Evolutionary conservation across 306 rosid species (phyloP), one percentile per base, ranked within the genome.

Genomic region (Lotus japonicus): DNA sequence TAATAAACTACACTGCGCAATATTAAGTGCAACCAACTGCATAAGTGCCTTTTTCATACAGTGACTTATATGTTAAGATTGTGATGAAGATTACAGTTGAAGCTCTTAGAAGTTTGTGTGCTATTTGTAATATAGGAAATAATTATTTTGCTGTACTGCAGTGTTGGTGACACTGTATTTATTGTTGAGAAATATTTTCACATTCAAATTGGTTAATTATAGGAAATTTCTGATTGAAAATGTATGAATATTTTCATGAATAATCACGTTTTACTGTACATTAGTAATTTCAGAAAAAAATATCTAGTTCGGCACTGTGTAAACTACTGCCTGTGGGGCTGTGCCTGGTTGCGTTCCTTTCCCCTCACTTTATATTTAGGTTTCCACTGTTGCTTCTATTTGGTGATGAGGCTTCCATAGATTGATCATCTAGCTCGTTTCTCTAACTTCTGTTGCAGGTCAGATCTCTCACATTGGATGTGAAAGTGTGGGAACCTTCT

Each of bases 401-500:
- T 66, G 60, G 38, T 44, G 11, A 56, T 11, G 48, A 57, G 71
- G 16, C 72, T 43, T 77, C 38, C 42, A 63, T 55, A 19, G 46
- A 38, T 70, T 75, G 66, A 55, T 81, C 62, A 77, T 41, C 15
- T 38, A 44, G 46, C 71, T 72, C 49, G 28, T 49, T 76, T 51
- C 78, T 52, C 36, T 62, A 72, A 17, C 48, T 73, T 71, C 43
- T 70, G 49, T 72, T 76, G 77, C 83, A 95, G 99, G 99, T 91
- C 31, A 89, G 99, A 68, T 95, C 99, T 72, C 95, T 95, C 58
- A 95, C 99, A 17, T 83, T 95, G 82, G 99, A 95, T 80, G 92
- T 95, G 76, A 95, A 91, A 78, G 99, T 87, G 82, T 95, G 99
- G 99, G 99, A 95, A 75, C 95, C 97, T 68, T 90, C 96, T 53